These are phyloP conservation scores for Candida glaebosa DNA, from an alignment of 805 yeast genomes.

Conservation along the genomic window DNA sequence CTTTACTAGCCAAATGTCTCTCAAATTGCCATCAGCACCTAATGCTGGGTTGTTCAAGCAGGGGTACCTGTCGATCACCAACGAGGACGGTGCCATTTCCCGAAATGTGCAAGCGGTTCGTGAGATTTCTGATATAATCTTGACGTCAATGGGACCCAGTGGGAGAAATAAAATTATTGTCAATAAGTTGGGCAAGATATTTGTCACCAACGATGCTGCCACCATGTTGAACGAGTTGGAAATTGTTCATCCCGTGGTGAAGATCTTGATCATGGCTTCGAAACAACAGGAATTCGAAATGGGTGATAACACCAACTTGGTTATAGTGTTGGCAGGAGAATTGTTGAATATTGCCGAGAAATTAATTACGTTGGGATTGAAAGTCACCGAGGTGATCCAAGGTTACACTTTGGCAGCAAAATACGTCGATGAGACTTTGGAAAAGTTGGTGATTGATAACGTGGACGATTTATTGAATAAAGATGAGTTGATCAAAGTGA, in stretches of 20 bases:
- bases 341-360: conserved; percentile 83
- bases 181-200: conserved; percentile 78
- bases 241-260: conserved; percentile 96
- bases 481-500: conserved; percentile 62
- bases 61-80: conserved; percentile 83
- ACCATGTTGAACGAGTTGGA: conserved; percentile 92
- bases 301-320: conserved; percentile 96
- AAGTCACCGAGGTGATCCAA: conserved; percentile 88
- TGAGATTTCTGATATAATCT: conserved; percentile 86
- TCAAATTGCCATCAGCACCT: conserved; percentile 89
- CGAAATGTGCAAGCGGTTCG: conserved; percentile 93
- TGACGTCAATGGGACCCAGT: conserved; percentile 96
- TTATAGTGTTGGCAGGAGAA: conserved; percentile 90
- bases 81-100: conserved; percentile 91
- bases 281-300: conserved; percentile 96
- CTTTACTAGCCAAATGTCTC: conserved; percentile 54
- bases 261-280: conserved; percentile 91
- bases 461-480: conserved; percentile 55
- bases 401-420: conserved; percentile 89
- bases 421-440: conserved; percentile 66
- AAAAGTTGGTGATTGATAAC: conserved; percentile 57
- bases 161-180: conserved; percentile 96
- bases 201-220: conserved; percentile 96
- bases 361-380: conserved; percentile 77
- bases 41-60: conserved; percentile 92